These are phyloP conservation scores for Kernera saxatilis DNA, from an alignment of 345 rosid species.

Conservation along the genomic window DNA sequence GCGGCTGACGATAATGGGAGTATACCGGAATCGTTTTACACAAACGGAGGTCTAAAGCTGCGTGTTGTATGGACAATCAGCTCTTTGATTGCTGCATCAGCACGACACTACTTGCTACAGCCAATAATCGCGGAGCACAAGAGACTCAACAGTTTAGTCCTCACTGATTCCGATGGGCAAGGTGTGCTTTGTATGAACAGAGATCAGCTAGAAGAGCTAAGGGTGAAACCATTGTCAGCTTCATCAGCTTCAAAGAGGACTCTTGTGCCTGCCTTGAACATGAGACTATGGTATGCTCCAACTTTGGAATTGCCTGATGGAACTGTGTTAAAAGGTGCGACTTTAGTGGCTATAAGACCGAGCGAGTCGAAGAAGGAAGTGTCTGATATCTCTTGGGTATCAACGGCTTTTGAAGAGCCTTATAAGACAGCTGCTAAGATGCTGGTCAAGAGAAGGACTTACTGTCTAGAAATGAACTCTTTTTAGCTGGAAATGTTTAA, in stretches of 20 bases:
- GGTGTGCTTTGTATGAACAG: conserved; percentile 91
- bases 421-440: conserved; percentile 82
- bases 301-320: conserved; percentile 77
- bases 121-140: conserved; percentile 84
- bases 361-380: conserved; percentile 70
- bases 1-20: conserved; percentile 66
- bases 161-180: conserved; percentile 84
- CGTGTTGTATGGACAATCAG: conserved; percentile 98
- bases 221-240: conserved; percentile 86
- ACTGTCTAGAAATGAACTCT: conserved; percentile 98
- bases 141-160: conserved; percentile 73
- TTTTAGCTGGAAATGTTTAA: conserved; percentile 38
- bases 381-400: conserved; percentile 69
- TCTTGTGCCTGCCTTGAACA: conserved; percentile 80
- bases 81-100: conserved; percentile 91
- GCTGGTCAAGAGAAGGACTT: conserved; percentile 85
- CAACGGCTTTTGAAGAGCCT: conserved; percentile 80
- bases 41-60: conserved; percentile 82
- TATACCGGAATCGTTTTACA: conserved; percentile 94
- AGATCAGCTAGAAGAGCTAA: conserved; percentile 85
- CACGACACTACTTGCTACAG: conserved; percentile 83
- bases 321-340: conserved; percentile 76
- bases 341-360: conserved; percentile 91
- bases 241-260: conserved; percentile 96
- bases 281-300: conserved; percentile 98